A percentile compares a stretch with the other conserved stretches of the same genome.
These are phyloP conservation scores for Aaosphaeria arxii DNA, from an alignment of 2,329 filamentous ascomycete genomes.

Conservation along the genomic window DNA sequence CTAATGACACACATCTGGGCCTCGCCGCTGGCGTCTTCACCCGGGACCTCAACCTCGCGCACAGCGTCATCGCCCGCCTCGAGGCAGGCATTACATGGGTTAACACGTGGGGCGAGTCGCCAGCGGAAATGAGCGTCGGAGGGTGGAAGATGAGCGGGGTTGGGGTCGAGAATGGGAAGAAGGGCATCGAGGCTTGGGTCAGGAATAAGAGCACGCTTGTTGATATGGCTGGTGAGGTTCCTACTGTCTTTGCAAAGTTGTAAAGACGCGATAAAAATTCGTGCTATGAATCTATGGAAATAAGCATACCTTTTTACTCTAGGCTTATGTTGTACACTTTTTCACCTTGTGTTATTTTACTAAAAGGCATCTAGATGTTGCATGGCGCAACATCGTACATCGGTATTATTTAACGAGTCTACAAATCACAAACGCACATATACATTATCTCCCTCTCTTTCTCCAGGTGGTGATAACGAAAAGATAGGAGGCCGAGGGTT, in stretches of 20 bases:
- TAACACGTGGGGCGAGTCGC: slow-evolving; percentile 90
- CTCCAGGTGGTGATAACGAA: no score
- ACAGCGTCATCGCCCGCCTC: slow-evolving; percentile 66
- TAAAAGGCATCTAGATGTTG: no score
- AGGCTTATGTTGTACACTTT: no score
- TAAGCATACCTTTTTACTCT: no score
- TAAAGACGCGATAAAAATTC: no score
- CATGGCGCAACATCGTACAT: no score
- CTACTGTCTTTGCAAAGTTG: slow-evolving; percentile 59
- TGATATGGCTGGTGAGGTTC: slow-evolving; percentile 70
- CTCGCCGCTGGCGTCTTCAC: slow-evolving; percentile 84
- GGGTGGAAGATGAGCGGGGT: slow-evolving; percentile 91
- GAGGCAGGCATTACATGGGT: slow-evolving; percentile 89
- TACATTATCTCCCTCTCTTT: no score
- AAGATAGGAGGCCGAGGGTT: no score
- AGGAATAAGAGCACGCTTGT: slow-evolving; percentile 85
- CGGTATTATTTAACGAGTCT: no score
- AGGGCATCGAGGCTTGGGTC: slow-evolving; percentile 77
- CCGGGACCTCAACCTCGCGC: slow-evolving; percentile 68
- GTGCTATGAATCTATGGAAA: no score
- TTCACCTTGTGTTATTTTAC: no score
- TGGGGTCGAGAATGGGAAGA: slow-evolving; percentile 80
- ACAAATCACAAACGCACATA: no score
- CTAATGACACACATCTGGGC: slow-evolving; percentile 74
- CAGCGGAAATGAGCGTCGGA: slow-evolving; percentile 88